Conservation (phyloP, 257 asterid genomes). For the Solanum lignicaule region DNA sequence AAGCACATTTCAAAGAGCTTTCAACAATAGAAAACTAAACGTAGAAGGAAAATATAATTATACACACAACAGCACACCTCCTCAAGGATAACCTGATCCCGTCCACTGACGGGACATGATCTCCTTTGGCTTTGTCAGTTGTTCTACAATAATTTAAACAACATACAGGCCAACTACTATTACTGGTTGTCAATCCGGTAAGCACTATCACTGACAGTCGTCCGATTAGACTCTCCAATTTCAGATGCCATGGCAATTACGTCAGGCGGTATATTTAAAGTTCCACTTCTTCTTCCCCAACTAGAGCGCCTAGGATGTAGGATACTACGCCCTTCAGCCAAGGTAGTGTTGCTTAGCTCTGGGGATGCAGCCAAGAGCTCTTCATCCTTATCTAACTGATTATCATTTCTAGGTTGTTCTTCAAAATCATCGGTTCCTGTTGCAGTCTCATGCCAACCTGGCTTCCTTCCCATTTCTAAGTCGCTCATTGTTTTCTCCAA, state of each 20-base stretch:
- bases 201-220: slow-evolving; percentile 6
- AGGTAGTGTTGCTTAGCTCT: slow-evolving; percentile 6
- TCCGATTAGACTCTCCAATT: slow-evolving; percentile 22
- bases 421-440: slow-evolving; percentile 22
- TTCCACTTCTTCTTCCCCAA: slow-evolving; percentile 32
- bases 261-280: slow-evolving; percentile 18
- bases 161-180: slow-evolving; percentile 1
- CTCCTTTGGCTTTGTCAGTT: neutral
- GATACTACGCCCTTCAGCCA: slow-evolving; percentile 15
- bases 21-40: neutral
- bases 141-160: neutral
- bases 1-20: neutral
- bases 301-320: slow-evolving; percentile 21
- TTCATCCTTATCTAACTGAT: slow-evolving; percentile 8
- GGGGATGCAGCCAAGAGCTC: slow-evolving; percentile 12
- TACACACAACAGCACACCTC: slow-evolving; percentile 5
- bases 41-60: neutral
- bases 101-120: neutral
- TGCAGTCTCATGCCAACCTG: slow-evolving; percentile 75
- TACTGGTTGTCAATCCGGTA: slow-evolving; percentile 10
- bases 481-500: slow-evolving; percentile 73
- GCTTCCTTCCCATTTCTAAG: slow-evolving; percentile 83
- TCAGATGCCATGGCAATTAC: slow-evolving; percentile 6
- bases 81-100: neutral
- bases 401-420: slow-evolving; percentile 4